Conservation (phyloP, 2,329 filamentous ascomycete species). For the Albifimbria verrucaria region DNA sequence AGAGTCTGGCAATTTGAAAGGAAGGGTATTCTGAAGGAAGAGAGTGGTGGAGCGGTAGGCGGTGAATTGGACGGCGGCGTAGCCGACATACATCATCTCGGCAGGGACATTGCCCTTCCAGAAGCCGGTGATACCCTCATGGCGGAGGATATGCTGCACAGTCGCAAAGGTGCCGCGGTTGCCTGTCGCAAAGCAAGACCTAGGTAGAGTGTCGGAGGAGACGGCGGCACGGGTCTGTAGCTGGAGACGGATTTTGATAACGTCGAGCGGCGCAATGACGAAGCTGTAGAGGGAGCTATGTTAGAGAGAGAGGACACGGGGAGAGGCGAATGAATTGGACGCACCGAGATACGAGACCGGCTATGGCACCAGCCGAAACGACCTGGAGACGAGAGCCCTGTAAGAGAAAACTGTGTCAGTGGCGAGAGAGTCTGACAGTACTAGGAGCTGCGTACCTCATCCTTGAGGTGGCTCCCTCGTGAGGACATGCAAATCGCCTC, state of each 20-base stretch:
- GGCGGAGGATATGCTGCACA: slow-evolving; percentile 68
- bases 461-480: slow-evolving; percentile 46
- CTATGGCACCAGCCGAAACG: slow-evolving; percentile 55
- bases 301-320: slow-evolving; percentile 13
- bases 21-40: slow-evolving; percentile 53
- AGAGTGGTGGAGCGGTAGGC: slow-evolving; percentile 75
- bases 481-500: slow-evolving; percentile 32
- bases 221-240: slow-evolving; percentile 83
- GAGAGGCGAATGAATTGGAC: slow-evolving; percentile 8
- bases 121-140: slow-evolving; percentile 81
- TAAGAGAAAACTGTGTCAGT: background rate
- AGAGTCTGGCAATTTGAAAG: slow-evolving; percentile 54
- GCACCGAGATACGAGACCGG: slow-evolving; percentile 85
- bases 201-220: slow-evolving; percentile 69
- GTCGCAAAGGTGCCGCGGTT: slow-evolving; percentile 79
- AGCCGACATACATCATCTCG: slow-evolving; percentile 89
- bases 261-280: slow-evolving; percentile 90
- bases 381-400: slow-evolving; percentile 56
- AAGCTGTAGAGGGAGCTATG: slow-evolving; percentile 54
- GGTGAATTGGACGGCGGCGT: slow-evolving; percentile 86
- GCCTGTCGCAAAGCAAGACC: no score
- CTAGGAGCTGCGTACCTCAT: slow-evolving; percentile 44
- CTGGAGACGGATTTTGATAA: slow-evolving; percentile 96
- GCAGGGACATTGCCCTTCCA: slow-evolving; percentile 99
- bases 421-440: background rate